A percentile compares a stretch with the other conserved stretches of the same genome.
These are phyloP conservation scores for Yamadazyma diospyri DNA, from an alignment of 1,139 yeast species.

Conservation along the genomic window DNA sequence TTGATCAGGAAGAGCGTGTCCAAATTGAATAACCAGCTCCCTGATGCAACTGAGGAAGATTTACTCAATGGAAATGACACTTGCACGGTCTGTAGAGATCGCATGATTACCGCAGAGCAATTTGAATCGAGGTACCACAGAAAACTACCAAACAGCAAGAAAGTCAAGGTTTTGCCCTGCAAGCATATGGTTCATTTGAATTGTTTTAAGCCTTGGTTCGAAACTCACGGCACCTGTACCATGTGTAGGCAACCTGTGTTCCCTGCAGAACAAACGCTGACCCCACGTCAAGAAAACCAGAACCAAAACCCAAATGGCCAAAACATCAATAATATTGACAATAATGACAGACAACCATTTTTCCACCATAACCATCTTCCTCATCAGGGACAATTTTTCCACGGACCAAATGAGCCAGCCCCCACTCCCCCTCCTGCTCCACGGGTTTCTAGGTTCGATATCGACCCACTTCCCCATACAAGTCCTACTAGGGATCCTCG, in stretches of 20 bases:
- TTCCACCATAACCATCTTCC: not conserved
- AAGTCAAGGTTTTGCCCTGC: slow-evolving; percentile 76
- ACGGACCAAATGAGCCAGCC: no score
- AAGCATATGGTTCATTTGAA: slow-evolving; percentile 88
- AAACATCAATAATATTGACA: not conserved
- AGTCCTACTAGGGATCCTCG: no score
- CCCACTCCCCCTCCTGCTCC: no score
- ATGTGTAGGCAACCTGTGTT: slow-evolving; percentile 79
- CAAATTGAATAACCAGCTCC: slow-evolving; percentile 62
- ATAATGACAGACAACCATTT: not conserved
- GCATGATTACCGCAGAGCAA: slow-evolving; percentile 50
- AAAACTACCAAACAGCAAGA: slow-evolving; percentile 38
- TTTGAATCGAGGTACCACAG: slow-evolving; percentile 19
- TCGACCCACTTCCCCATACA: no score
- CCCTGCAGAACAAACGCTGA: slow-evolving; percentile 3
- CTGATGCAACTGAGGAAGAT: slow-evolving; percentile 59
- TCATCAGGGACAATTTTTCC: no score
- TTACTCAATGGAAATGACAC: slow-evolving; percentile 56
- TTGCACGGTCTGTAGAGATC: slow-evolving; percentile 85
- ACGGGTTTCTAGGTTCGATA: no score
- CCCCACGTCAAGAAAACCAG: not conserved
- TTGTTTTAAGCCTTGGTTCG: slow-evolving; percentile 91
- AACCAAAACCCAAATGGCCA: not conserved
- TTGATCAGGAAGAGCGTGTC: slow-evolving; percentile 60
- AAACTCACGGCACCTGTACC: slow-evolving; percentile 88